These are phyloP conservation scores for Yamadazyma siamensis DNA, from an alignment of 1,139 yeast genomes.

Conservation along the genomic window DNA sequence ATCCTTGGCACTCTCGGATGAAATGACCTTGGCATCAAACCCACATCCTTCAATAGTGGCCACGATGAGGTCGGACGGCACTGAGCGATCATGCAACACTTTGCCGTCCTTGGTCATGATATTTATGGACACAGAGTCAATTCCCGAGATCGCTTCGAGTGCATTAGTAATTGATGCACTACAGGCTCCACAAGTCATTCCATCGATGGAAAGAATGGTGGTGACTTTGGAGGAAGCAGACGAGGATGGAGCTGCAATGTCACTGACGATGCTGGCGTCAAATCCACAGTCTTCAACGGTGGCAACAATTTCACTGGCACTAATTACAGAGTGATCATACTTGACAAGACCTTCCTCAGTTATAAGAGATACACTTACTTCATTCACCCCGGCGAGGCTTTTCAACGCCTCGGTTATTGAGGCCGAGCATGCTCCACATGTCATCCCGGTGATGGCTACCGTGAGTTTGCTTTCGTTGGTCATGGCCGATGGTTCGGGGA, in stretches of 20 bases:
- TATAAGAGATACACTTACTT: conserved; percentile 30
- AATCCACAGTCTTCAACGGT: conserved; percentile 40
- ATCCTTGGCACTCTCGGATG: not conserved
- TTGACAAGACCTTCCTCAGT: conserved; percentile 33
- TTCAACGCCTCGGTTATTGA: conserved; percentile 25
- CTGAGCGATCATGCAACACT: conserved; percentile 18
- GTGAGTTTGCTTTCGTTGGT: conserved; percentile 2
- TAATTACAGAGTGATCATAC: conserved; percentile 13
- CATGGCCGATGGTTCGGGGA: too few species aligned
- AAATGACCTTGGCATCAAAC: conserved; percentile 23
- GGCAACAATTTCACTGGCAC: conserved; percentile 14
- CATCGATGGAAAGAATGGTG: conserved; percentile 33
- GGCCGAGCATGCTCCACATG: conserved; percentile 37
- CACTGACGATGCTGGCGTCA: conserved; percentile 22
- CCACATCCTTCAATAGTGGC: conserved; percentile 32
- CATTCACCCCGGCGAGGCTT: conserved; percentile 20
- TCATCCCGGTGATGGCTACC: conserved; percentile 30
- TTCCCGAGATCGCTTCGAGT: conserved; percentile 30
- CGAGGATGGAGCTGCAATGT: not conserved
- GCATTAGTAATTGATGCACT: conserved; percentile 59
- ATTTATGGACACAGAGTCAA: conserved; percentile 27
- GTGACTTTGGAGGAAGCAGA: not conserved
- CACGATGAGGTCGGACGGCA: conserved; percentile 4
- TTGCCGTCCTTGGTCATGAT: conserved; percentile 34
- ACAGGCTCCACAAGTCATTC: conserved; percentile 92